Evolutionary conservation across 1,284 basidiomycete species (phyloP), one percentile per base, ranked within the genome.

Genomic region (Cutaneotrichosporon sp.): DNA sequence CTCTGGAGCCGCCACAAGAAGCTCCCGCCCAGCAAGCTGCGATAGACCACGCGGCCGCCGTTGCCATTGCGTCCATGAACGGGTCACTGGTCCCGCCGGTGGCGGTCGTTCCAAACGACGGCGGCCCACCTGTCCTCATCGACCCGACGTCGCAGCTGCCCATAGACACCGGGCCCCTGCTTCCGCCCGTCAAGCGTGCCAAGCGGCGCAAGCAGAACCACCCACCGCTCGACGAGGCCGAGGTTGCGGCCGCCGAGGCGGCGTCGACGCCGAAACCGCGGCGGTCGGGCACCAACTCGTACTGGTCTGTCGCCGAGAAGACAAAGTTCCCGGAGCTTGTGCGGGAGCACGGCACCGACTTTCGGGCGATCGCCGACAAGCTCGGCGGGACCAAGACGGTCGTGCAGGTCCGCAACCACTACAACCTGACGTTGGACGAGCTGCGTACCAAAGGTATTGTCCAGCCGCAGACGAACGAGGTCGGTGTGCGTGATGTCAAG

Each of bases 381-480:
- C 80, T 92, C 76, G 82, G 55, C 23, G 54, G 83, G 8, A 84
- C 83, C 66, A 91, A 91, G 83, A 88, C 86, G 9, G 82, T 83
- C 4, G 78, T 83, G 8, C 88, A 91, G 78, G 86, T 88, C 45
- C 79, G 79, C 55, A 84, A 85, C 65, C 89, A 60, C 48, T 60
- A 57, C 58, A 60, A 56, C 48, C 39, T 52, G 10, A 60, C 55
- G 20, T 20, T 57, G 2, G 53, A 52, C 41, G 51, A 55, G 40
- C 35, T 59, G 15, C 51, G 54, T 9, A 35, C 44, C 5, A 45
- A 49, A 8, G 57, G 57, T 22, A 53, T 59, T 8, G 54, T 59
- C 13, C 51, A 41, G 14, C 54, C 53, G 1, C 47, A 49, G 23
- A 51, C 54, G 1, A 55, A 43, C 8, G 51, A 59, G 15, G 57